These are phyloP conservation scores for Rubus idaeus DNA, from an alignment of 306 rosid genomes.

Conservation along the genomic window DNA sequence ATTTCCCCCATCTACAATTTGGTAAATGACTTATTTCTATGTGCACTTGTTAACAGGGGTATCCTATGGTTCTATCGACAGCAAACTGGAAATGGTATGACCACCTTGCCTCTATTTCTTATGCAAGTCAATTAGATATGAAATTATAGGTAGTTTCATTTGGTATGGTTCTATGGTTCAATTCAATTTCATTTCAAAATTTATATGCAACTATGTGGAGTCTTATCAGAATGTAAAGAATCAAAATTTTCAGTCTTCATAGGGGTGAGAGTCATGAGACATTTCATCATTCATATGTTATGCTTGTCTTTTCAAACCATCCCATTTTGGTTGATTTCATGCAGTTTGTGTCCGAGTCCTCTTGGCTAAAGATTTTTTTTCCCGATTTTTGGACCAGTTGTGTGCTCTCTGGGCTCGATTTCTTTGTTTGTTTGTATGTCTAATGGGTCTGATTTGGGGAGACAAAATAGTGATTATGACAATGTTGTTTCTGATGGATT, in stretches of 20 bases:
- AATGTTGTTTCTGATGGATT: background rate
- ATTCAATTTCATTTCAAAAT: background rate
- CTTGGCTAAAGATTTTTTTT: background rate
- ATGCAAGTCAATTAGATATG: background rate
- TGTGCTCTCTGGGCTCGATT: background rate
- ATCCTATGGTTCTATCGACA: slow-evolving; percentile 50
- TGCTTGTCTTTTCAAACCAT: background rate
- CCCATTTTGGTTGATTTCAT: background rate
- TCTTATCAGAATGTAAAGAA: background rate
- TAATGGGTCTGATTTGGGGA: background rate
- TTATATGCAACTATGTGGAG: background rate
- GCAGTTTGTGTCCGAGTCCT: no score
- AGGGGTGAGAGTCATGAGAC: background rate
- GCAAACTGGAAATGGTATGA: slow-evolving; percentile 61
- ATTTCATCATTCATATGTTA: background rate
- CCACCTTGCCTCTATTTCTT: slow-evolving; percentile 10
- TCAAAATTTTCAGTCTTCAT: background rate
- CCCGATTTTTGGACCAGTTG: background rate
- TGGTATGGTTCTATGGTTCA: background rate
- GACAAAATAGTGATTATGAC: background rate
- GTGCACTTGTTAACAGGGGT: slow-evolving; percentile 41
- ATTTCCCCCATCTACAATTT: background rate
- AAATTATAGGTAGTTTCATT: background rate
- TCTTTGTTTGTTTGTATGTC: background rate
- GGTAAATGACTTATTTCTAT: background rate